Conservation (phyloP, 2,329 filamentous ascomycete species). For the Fusarium fujikuroi region DNA sequence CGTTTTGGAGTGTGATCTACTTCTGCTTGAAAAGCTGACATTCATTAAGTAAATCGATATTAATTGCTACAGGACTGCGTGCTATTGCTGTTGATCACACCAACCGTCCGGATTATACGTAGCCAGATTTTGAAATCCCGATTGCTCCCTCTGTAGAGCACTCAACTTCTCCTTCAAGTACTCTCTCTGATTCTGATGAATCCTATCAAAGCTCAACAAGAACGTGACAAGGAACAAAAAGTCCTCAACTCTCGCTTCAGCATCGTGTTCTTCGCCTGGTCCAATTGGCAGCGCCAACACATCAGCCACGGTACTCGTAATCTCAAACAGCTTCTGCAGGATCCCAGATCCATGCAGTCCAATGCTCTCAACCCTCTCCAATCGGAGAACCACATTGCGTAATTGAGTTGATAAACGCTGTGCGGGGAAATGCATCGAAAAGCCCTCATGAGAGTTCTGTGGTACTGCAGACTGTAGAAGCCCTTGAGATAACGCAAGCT, state of each 20-base stretch:
- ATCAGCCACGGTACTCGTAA: conserved; percentile 68
- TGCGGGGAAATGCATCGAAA: conserved; percentile 54
- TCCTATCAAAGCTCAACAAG: conserved; percentile 60
- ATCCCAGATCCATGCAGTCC: conserved; percentile 67
- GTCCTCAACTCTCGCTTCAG: conserved; percentile 61
- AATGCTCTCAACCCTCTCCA: conserved; percentile 56
- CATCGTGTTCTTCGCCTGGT: conserved; percentile 54
- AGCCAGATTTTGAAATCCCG: conserved; percentile 16
- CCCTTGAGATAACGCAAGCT: conserved; percentile 53
- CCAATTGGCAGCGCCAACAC: conserved; percentile 62
- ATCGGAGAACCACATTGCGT: conserved; percentile 49
- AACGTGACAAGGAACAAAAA: conserved; percentile 64
- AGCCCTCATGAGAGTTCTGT: conserved; percentile 49
- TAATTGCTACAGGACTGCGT: too few species aligned
- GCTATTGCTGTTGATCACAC: background rate
- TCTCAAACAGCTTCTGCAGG: conserved; percentile 68
- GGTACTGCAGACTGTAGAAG: conserved; percentile 50
- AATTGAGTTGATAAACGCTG: conserved; percentile 52
- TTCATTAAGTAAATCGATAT: too few species aligned
- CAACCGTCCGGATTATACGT: background rate
- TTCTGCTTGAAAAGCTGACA: too few species aligned
- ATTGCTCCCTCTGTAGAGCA: conserved; percentile 41
- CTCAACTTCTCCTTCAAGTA: conserved; percentile 55
- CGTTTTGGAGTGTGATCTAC: background rate
- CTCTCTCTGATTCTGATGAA: conserved; percentile 57